These are phyloP conservation scores for Leccinellum rugosiceps DNA, from an alignment of 768 basidiomycete species.

Conservation along the genomic window DNA sequence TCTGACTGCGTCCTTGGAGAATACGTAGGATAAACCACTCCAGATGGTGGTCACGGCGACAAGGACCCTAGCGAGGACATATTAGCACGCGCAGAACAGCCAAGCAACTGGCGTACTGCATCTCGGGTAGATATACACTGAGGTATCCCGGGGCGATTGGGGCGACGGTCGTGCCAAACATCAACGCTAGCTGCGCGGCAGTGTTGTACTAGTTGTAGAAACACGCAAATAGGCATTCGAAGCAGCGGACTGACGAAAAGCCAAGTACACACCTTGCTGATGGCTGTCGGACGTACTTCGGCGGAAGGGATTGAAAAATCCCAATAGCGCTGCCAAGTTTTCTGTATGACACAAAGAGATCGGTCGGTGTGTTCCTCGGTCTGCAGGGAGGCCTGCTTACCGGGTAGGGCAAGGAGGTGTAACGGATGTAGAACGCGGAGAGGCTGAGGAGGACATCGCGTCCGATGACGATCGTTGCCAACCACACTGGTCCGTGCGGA, in stretches of 20 bases:
- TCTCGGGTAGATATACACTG: constrained; percentile 48
- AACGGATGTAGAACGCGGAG: constrained; percentile 91
- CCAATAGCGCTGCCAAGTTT: constrained; percentile 93
- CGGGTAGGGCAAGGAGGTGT: constrained; percentile 82
- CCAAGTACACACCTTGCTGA: constrained; percentile 71
- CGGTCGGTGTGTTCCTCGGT: not conserved
- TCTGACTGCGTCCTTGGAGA: constrained; percentile 71
- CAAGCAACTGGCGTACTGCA: constrained; percentile 60
- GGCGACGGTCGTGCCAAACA: constrained; percentile 84
- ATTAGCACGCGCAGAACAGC: not conserved
- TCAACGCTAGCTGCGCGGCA: constrained; percentile 82
- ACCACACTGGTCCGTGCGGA: constrained; percentile 55
- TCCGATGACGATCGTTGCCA: constrained; percentile 84
- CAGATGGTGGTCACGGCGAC: constrained; percentile 90
- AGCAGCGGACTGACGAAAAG: not conserved
- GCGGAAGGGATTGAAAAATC: constrained; percentile 94
- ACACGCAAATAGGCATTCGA: not conserved
- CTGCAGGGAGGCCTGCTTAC: constrained; percentile 38
- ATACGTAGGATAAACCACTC: constrained; percentile 84
- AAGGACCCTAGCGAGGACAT: constrained; percentile 54
- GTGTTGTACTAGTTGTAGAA: constrained; percentile 71
- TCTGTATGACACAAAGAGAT: constrained; percentile 42
- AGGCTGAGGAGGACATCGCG: constrained; percentile 83
- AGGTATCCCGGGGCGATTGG: constrained; percentile 71
- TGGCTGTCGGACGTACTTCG: constrained; percentile 88